Evolutionary conservation across 2,329 filamentous ascomycete species (phyloP), one percentile per base, ranked within the genome.

Genomic region (Venturia effusa): DNA sequence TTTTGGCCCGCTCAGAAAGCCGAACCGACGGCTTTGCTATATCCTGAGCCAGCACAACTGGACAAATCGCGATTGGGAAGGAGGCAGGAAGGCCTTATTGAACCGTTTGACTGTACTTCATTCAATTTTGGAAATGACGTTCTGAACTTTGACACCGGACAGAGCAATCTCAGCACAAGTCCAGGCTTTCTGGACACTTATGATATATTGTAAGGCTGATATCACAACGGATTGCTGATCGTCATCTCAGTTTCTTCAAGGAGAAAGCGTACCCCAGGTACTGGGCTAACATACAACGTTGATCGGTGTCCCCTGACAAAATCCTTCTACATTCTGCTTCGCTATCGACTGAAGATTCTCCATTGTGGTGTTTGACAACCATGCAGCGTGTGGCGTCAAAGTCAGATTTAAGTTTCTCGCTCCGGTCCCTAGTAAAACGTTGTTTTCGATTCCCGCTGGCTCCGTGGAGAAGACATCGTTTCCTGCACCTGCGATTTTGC

Each of bases 351-450:
- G 73, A 51, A 82, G 75, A 45, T 79, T 82, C 55, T 75, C 71
- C 64, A 79, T 72, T 4, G 80, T 83, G 67, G 72, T 76, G 59
- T 76, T 74, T 0, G 80, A 77, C 67, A 77, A 79, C 81, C 81
- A 84, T 0, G 82, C 81, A 45, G 83, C 66, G 71, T 84, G 82
- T 22, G 81, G 81, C 59, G 75, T 80, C 48, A 82, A 67, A 0
- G 81, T 76, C 65, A 84, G 70, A 65, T 83, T 82, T 15, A 82
- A 74, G 24, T 76, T 74, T 61, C 75, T 72, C 2, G 73, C 72
- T 22, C 79, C 78, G n/a, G 77, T 72, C 7, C 72, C 68, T 30
- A 82, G 68, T 57, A 83, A 70, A 22, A 24, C 27, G 0, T 77
- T 75, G 6, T 74, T 77, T 17, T 76, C 73, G 45, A 74, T 76